Percentiles rank a stretch among this genome's conserved stretches.
Conservation (phyloP, 2,329 filamentous ascomycete species). For the Dothideomycetidae sp. region DNA sequence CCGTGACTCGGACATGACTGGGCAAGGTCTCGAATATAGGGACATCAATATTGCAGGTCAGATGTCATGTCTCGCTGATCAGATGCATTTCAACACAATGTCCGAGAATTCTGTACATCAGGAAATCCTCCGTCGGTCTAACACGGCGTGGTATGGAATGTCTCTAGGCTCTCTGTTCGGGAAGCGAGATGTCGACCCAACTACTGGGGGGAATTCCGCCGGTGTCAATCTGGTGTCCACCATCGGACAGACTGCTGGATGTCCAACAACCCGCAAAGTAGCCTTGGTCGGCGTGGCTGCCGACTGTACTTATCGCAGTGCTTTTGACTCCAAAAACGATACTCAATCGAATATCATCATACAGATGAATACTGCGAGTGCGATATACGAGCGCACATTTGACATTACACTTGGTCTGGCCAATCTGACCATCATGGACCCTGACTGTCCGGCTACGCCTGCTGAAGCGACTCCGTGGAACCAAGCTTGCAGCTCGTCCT, state of each 20-base stretch:
- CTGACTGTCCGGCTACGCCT: conserved; percentile 57
- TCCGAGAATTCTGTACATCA: conserved; percentile 52
- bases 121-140: conserved; percentile 38
- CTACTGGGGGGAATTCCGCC: conserved; percentile 58
- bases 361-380: conserved; percentile 74
- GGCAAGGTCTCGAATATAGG: conserved; percentile 37
- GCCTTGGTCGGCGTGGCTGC: conserved; percentile 84
- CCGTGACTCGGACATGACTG: conserved; percentile 68
- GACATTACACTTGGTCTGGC: conserved; percentile 86
- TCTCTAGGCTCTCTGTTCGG: conserved; percentile 55
- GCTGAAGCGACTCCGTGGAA: conserved; percentile 69
- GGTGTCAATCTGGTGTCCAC: conserved; percentile 63
- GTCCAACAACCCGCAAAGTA: conserved; percentile 78
- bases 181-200: conserved; percentile 51
- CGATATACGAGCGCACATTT: conserved; percentile 78
- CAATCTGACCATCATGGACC: conserved; percentile 66
- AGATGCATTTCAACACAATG: conserved; percentile 64
- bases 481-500: conserved; percentile 47
- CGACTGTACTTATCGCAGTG: conserved; percentile 73
- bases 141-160: conserved; percentile 44
- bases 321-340: conserved; percentile 52
- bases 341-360: conserved; percentile 63
- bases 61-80: conserved; percentile 53
- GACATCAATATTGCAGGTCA: conserved; percentile 9
- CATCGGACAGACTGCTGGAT: conserved; percentile 73